A percentile compares a stretch with the other conserved stretches of the same genome.
These are phyloP conservation scores for Benincasa hispida DNA, from an alignment of 306 rosid species.

Conservation along the genomic window DNA sequence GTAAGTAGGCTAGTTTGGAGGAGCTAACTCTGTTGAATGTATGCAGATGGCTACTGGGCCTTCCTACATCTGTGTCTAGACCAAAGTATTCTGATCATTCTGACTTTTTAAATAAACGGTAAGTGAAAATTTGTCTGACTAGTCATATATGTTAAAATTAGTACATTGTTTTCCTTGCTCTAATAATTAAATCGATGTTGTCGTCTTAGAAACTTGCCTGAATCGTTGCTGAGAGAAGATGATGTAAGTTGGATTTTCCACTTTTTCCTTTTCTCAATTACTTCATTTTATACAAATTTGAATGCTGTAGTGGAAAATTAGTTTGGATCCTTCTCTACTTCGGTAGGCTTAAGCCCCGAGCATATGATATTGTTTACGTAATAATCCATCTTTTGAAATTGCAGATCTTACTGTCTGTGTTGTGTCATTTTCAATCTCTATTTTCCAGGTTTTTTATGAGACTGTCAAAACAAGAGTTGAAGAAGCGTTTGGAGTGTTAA, in stretches of 20 bases:
- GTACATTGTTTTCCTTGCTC: neutral
- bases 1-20: neutral
- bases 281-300: no score
- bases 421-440: neutral
- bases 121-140: neutral
- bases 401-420: neutral
- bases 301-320: neutral
- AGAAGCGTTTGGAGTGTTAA: slow-evolving; percentile 33
- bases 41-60: slow-evolving; percentile 69
- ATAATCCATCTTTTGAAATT: neutral
- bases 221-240: slow-evolving; percentile 63
- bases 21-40: neutral
- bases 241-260: slow-evolving; percentile 37
- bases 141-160: neutral
- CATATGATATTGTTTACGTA: neutral
- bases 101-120: slow-evolving; percentile 23
- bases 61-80: slow-evolving; percentile 23
- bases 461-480: slow-evolving; percentile 39
- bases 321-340: neutral
- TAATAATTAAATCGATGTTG: neutral
- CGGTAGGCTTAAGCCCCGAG: neutral
- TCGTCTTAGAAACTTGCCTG: slow-evolving; percentile 31
- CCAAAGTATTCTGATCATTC: slow-evolving; percentile 19
- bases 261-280: neutral
- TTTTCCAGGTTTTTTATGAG: slow-evolving; percentile 57